A percentile compares a stretch with the other conserved stretches of the same genome.
Evolutionary conservation across 345 rosid species (phyloP).

Genomic region (Ceriops decandra): DNA sequence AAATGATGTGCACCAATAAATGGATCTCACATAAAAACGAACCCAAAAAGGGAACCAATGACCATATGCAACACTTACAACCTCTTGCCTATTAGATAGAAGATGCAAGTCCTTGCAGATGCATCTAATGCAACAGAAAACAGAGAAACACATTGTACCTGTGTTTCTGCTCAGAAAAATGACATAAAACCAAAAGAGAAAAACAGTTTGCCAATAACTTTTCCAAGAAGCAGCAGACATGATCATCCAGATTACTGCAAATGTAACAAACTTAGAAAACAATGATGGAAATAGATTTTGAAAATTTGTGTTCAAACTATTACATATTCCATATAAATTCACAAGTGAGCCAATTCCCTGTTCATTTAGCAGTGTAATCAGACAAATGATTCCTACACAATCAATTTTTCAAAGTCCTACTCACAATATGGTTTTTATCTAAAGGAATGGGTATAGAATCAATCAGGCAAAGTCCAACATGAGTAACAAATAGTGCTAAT

Average conservation of each 20-base stretch:
- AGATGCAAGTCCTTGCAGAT: neutral
- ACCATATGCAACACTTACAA: slow-evolving; percentile 2
- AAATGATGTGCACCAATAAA: slow-evolving; percentile 11
- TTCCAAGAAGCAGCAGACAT: too few relatives aligned
- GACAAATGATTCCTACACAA: neutral
- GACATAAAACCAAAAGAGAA: neutral
- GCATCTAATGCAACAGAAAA: neutral
- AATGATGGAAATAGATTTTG: too few relatives aligned
- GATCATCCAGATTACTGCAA: too few relatives aligned
- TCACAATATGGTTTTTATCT: neutral
- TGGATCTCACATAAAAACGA: slow-evolving; percentile 1
- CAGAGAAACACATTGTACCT: too few relatives aligned
- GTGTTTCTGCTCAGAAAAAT: neutral
- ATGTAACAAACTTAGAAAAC: too few relatives aligned
- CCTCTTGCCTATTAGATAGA: neutral
- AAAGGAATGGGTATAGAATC: neutral
- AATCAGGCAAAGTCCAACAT: neutral
- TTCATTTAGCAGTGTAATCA: too few relatives aligned
- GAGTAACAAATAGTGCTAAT: neutral
- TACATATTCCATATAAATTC: neutral
- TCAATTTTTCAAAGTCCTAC: neutral
- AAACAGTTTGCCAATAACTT: too few relatives aligned
- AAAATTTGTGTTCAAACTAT: neutral
- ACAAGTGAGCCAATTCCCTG: too few relatives aligned
- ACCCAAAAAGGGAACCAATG: neutral